These are phyloP conservation scores for Pittosporum tobira DNA, from an alignment of 129 eudicot genomes.

Conservation along the genomic window DNA sequence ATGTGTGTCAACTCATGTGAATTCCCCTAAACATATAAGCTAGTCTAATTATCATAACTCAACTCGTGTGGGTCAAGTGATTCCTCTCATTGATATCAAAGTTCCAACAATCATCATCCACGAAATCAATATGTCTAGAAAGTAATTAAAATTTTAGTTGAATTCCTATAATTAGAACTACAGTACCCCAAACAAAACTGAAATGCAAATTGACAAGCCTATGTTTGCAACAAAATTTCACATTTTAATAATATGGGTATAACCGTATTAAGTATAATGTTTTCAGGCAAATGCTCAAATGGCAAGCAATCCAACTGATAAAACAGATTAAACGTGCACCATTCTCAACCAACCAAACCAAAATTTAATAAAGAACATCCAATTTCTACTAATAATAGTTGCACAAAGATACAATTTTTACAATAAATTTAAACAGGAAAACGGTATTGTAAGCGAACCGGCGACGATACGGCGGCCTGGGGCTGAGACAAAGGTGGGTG, in stretches of 20 bases:
- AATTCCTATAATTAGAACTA: neutral
- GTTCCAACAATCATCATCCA: neutral
- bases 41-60: no score
- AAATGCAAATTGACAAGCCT: neutral
- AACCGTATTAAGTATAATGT: no score
- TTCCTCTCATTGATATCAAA: neutral
- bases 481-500: slow-evolving; percentile 87
- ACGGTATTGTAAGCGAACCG: slow-evolving; percentile 22
- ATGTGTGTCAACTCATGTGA: no score
- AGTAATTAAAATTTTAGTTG: no score
- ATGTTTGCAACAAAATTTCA: neutral
- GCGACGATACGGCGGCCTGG: slow-evolving; percentile 93
- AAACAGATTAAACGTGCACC: neutral
- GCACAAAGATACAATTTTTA: no score
- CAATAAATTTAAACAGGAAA: neutral
- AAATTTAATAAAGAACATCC: no score
- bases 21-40: no score
- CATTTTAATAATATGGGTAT: no score
- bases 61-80: no score
- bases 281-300: neutral
- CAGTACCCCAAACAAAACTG: neutral
- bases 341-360: no score
- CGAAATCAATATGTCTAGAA: neutral
- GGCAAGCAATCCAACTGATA: neutral
- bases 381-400: no score